Base-by-base conservation (phyloP, 495 filamentous ascomycete genomes). In the Penicillium simplicissimum region DNA sequence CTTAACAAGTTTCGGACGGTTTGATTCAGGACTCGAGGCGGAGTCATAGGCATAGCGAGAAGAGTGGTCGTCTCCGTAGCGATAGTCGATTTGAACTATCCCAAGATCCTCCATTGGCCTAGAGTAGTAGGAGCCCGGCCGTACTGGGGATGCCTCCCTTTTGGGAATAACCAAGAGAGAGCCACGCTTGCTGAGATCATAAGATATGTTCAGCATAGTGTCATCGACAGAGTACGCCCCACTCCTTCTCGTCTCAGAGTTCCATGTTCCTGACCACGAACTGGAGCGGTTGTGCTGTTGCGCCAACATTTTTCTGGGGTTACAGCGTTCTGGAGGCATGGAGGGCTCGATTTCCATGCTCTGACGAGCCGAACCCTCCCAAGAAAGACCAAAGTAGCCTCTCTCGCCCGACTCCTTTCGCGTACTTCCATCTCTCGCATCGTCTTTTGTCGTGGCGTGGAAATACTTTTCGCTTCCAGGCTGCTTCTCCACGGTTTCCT, bases 401-500 rank as follows among this genome's bases (percentile, higher is more conserved):
- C 19, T 40, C 40, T n/a, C 10, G 8, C 4, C 14, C 6, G 15
- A 21, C 25, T 52, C n/a, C 5, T 48, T 17, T n/a, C n/a, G 31
- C 23, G 3, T 4, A 19, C 9, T 23, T 8, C 10, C 5, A 53
- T 34, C 48, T 1, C 21, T 38, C 43, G 7, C 15, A 38, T 31
- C 9, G 3, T 34, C 31, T 42, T 57, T 61, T 8, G 36, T 19
- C 8, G 28, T 40, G 1, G 43, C 28, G n/a, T 34, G 52, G 19
- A 74, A 71, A 28, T 67, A 73, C 8, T 64, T 67, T 7, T 64
- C 60, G 15, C 48, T 52, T 8, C 49, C 60, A 1, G 60, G 54
- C 4, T 54, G 60, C 10, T 62, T 73, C 59, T 84, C 78, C 14
- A 89, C 62, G 2, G 71, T 69, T 52, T 70, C 66, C 61, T 75